phyloP scores from a whole-genome alignment of 768 basidiomycete species.

The Clathrus columnatus region DNA sequence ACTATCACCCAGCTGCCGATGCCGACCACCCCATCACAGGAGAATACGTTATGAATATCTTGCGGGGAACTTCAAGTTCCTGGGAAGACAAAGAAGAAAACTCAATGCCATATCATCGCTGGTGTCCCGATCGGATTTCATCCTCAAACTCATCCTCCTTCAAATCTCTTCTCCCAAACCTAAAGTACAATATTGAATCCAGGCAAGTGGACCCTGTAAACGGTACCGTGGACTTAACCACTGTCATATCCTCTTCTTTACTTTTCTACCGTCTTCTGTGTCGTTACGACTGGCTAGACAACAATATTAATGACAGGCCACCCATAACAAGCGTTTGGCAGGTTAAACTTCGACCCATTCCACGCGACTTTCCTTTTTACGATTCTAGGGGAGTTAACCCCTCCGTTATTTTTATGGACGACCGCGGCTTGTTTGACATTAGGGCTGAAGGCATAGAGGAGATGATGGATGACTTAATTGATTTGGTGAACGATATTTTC shows the following conservation, averaged over 20 bases:
- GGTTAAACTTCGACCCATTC: no score
- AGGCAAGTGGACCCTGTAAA: background rate
- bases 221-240: background rate
- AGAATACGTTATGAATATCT: background rate
- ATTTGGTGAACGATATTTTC: no score
- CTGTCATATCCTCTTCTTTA: background rate
- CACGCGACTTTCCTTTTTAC: no score
- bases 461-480: no score
- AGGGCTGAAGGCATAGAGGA: no score
- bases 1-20: background rate
- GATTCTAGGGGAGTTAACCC: no score
- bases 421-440: no score
- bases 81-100: background rate
- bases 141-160: background rate
- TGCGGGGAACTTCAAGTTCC: background rate
- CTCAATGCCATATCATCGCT: background rate
- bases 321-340: background rate
- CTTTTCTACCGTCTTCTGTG: background rate
- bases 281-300: background rate
- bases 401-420: no score
- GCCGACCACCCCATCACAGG: background rate
- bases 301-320: background rate
- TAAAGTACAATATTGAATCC: background rate
- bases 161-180: background rate
- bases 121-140: background rate